Percentiles rank a stretch among this genome's conserved stretches.
Conservation (phyloP, 768 basidiomycete species). For the Nidula microcarpa region DNA sequence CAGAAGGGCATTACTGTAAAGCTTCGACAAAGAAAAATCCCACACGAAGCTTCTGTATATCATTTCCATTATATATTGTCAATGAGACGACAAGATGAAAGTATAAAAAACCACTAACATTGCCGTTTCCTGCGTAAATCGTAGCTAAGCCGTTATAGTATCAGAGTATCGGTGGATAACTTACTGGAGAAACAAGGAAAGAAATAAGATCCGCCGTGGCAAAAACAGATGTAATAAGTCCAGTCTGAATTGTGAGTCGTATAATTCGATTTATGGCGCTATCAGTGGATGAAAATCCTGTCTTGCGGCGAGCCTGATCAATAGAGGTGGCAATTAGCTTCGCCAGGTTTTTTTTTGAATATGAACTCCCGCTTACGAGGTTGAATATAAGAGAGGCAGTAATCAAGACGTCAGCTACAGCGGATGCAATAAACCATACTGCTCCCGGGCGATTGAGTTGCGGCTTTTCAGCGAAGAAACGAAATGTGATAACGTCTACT, state of each 20-base stretch:
- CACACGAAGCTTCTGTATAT: conserved; percentile 20
- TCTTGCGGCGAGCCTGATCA: conserved; percentile 24
- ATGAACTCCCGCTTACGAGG: conserved; percentile 21
- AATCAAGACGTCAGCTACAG: conserved; percentile 10
- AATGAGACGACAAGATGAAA: too few species aligned
- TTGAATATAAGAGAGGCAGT: conserved; percentile 18
- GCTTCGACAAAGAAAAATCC: conserved; percentile 24
- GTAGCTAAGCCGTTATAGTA: too few species aligned
- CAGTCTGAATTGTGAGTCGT: conserved; percentile 38
- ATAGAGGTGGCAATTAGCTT: neutral
- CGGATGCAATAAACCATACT: conserved; percentile 31
- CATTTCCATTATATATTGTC: conserved; percentile 2
- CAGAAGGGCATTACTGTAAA: conserved; percentile 25
- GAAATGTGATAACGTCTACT: conserved; percentile 4
- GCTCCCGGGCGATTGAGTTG: conserved; percentile 8
- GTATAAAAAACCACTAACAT: too few species aligned
- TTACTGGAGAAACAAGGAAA: conserved; percentile 10
- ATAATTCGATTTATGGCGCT: conserved; percentile 20
- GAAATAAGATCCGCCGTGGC: conserved; percentile 24
- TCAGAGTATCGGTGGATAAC: too few species aligned
- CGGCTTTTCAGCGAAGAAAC: conserved; percentile 6
- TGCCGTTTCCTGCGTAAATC: too few species aligned
- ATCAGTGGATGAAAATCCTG: conserved; percentile 32
- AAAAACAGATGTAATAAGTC: conserved; percentile 32
- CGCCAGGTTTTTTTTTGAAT: too few species aligned